phyloP scores from a whole-genome alignment of 805 yeast genomes.

The Kluyveromyces siamensis region DNA sequence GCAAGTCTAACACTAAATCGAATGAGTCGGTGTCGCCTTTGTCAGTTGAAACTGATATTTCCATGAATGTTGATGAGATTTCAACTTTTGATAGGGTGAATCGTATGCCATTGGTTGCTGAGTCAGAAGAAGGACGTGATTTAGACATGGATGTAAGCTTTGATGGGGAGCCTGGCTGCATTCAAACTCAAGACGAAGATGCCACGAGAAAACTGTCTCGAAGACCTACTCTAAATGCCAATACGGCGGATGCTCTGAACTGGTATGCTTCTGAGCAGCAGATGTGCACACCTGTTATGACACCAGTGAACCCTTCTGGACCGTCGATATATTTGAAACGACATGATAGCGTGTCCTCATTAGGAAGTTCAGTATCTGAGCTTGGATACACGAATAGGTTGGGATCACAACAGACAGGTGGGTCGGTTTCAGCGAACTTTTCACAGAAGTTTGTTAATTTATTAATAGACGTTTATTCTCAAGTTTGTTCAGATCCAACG shows the following conservation, averaged over 20 bases:
- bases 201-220: neutral
- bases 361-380: constrained; percentile 24
- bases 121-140: constrained; percentile 8
- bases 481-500: constrained; percentile 46
- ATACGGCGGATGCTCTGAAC: constrained; percentile 3
- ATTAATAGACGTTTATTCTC: constrained; percentile 39
- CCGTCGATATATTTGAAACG: constrained; percentile 12
- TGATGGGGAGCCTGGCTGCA: neutral
- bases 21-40: neutral
- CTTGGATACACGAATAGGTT: constrained; percentile 5
- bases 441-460: constrained; percentile 36
- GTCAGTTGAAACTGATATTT: neutral
- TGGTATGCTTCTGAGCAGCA: constrained; percentile 2
- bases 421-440: constrained; percentile 6
- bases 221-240: constrained; percentile 1
- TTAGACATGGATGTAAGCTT: constrained; percentile 1
- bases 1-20: neutral
- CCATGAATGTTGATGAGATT: neutral
- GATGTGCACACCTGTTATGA: constrained; percentile 8
- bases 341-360: constrained; percentile 20
- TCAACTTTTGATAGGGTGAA: neutral
- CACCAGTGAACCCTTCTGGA: constrained; percentile 5
- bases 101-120: constrained; percentile 4
- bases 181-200: neutral
- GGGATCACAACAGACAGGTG: constrained; percentile 1